A percentile compares a stretch with the other conserved stretches of the same genome.
phyloP scores from a whole-genome alignment of 352 stramenopile species.

The Thalassiosira pacifica region DNA sequence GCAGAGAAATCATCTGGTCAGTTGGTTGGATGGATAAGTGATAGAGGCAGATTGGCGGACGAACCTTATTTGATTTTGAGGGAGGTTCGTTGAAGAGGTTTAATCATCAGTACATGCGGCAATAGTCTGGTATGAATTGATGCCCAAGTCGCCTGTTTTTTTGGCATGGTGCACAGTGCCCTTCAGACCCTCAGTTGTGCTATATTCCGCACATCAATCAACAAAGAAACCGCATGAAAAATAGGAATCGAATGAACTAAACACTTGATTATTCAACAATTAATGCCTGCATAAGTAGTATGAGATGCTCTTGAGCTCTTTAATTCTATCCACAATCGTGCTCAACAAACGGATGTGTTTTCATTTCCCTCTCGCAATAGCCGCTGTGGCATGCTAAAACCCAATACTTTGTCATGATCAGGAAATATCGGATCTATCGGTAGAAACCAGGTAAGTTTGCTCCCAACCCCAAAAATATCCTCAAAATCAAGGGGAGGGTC shows the following conservation, averaged over 20 bases:
- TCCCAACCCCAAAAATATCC: conserved; percentile 77
- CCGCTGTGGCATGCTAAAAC: conserved; percentile 51
- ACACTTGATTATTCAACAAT: too few relatives aligned
- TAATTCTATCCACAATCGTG: too few relatives aligned
- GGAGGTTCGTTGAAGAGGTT: too few relatives aligned
- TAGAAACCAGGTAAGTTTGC: conserved; percentile 68
- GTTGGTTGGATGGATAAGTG: conserved; percentile 56
- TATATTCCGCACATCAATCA: too few relatives aligned
- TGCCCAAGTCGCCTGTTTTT: too few relatives aligned
- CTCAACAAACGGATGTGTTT: conserved; percentile 11
- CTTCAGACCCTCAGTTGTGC: too few relatives aligned
- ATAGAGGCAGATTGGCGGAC: conserved; percentile 55
- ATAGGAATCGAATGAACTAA: too few relatives aligned
- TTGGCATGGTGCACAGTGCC: too few relatives aligned
- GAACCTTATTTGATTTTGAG: conserved; percentile 63
- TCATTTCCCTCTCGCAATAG: conserved; percentile 42
- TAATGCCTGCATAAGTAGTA: too few relatives aligned
- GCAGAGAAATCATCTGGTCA: conserved; percentile 7
- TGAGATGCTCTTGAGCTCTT: too few relatives aligned
- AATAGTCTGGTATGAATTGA: not conserved
- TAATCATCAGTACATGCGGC: too few relatives aligned
- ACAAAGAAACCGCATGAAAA: too few relatives aligned
- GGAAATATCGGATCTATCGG: conserved; percentile 73
- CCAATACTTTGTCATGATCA: conserved; percentile 63
- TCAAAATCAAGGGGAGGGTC: conserved; percentile 70